Base-by-base conservation (phyloP, 2,329 filamentous ascomycete species). In the Emergomyces pasteurianus region DNA sequence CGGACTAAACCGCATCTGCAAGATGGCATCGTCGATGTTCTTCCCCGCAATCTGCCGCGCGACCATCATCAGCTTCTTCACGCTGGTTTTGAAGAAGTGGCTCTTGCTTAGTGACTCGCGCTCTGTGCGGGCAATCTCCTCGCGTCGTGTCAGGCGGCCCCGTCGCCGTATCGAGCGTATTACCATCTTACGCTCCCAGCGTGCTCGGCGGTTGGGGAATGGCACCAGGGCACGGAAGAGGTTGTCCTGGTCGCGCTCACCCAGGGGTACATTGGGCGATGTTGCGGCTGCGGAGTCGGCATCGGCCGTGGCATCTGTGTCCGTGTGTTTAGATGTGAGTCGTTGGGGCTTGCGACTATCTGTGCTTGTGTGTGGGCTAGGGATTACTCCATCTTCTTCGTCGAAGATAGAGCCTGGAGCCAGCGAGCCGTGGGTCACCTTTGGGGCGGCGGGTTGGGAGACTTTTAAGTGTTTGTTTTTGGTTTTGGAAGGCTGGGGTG, bases 1-100 rank as follows among this genome's bases (percentile, higher is more conserved):
- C 80, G 90, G 90, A 74, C 87, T 92, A 78, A 92, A 97, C 60
- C 87, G 84, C 90, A 99, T 96, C 80, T 99, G 94, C 60, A 89
- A 77, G 66, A 97, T 89, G 16, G 94, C 94, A 42, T 99, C 92
- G 61, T 95, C 90, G 63, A 99, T 80, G n/a, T 87, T 86, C 82
- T 96, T 97, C 66, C 94, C 94, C 1, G 86, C 82, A 70, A 99
- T 94, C 77, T 97, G 94, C 60, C 88, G 85, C 28, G 92, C 86
- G 57, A 99, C 78, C 68, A 89, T 87, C 58, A 87, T 86, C 60
- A 99, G 81, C 79, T 99, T 99, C 84, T 99, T 99, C 65, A 89
- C 80, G 56, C 86, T 90, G 2, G 94, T 96, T 68, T 91, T 86
- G 71, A 96, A 82, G 66, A 83, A 83, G 54, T 86, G 82, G 64